Conservation (phyloP, 352 stramenopile genomes). For the Pythium utonaiense region DNA sequence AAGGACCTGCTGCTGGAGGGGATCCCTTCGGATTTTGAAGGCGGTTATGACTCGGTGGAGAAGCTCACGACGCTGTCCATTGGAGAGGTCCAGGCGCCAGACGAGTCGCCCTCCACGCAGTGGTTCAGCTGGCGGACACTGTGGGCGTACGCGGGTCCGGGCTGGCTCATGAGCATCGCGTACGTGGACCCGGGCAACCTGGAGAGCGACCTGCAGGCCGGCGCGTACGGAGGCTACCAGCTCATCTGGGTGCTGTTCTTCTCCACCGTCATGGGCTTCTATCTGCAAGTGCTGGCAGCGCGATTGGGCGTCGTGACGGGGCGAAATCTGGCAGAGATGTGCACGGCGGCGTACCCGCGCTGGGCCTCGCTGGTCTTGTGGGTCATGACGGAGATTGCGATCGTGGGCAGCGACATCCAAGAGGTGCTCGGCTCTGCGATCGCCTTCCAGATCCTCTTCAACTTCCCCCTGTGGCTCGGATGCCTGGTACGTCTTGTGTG, state of each 20-base stretch:
- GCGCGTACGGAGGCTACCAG: conserved; percentile 86
- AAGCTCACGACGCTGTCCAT: conserved; percentile 47
- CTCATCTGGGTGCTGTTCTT: conserved; percentile 92
- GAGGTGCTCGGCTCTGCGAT: conserved; percentile 92
- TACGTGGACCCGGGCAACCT: conserved; percentile 96
- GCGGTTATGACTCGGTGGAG: conserved; percentile 43
- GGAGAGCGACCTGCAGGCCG: conserved; percentile 93
- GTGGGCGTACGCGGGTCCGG: conserved; percentile 79
- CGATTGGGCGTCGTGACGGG: conserved; percentile 91
- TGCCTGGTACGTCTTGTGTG: conserved; percentile 49
- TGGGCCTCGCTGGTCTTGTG: conserved; percentile 78
- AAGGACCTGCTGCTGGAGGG: conserved; percentile 19
- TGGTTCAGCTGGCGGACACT: conserved; percentile 64
- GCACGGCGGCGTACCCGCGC: conserved; percentile 72
- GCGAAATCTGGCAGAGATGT: conserved; percentile 89
- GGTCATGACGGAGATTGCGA: conserved; percentile 93
- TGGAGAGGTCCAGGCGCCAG: conserved; percentile 47
- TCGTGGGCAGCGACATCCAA: conserved; percentile 90
- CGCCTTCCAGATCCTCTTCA: conserved; percentile 88
- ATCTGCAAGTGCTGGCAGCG: conserved; percentile 92
- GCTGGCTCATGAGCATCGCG: conserved; percentile 93
- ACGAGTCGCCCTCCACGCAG: conserved; percentile 34
- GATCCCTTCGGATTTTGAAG: background rate
- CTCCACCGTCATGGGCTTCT: conserved; percentile 89
- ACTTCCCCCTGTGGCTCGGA: conserved; percentile 86